phyloP scores from a whole-genome alignment of 2,329 filamentous ascomycete genomes.

The Anisogramma anomala region DNA sequence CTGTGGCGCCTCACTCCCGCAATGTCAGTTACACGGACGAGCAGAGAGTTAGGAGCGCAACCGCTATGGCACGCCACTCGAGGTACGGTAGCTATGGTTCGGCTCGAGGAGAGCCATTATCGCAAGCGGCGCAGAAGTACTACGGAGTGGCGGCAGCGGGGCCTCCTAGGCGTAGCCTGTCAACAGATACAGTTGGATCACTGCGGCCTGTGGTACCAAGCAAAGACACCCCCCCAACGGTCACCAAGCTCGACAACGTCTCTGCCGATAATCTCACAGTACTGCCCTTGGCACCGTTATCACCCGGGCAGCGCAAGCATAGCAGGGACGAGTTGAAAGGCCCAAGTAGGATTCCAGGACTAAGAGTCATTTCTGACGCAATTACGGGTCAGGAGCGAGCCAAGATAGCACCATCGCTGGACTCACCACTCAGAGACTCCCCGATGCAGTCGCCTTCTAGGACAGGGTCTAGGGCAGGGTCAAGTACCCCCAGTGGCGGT shows the following conservation, averaged over 20 bases:
- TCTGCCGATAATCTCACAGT: slow-evolving; percentile 24
- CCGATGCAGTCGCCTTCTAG: slow-evolving; percentile 54
- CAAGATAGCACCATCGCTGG: slow-evolving; percentile 38
- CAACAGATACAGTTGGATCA: slow-evolving; percentile 46
- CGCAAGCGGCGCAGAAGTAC: slow-evolving; percentile 60
- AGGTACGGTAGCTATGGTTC: slow-evolving; percentile 72
- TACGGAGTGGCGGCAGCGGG: slow-evolving; percentile 41
- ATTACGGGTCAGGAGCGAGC: slow-evolving; percentile 41
- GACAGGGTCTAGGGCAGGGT: slow-evolving; percentile 75
- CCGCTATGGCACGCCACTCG: slow-evolving; percentile 60
- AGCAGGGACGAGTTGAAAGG: slow-evolving; percentile 23
- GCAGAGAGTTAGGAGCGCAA: slow-evolving; percentile 53
- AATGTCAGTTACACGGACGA: slow-evolving; percentile 71
- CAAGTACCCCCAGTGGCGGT: slow-evolving; percentile 53
- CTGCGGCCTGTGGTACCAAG: slow-evolving; percentile 37
- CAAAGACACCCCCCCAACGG: slow-evolving; percentile 44
- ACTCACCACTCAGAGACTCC: slow-evolving; percentile 40
- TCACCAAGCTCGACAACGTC: slow-evolving; percentile 47
- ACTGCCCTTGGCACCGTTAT: slow-evolving; percentile 27
- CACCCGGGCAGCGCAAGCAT: slow-evolving; percentile 33
- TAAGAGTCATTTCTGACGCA: slow-evolving; percentile 78
- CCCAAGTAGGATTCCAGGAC: slow-evolving; percentile 38
- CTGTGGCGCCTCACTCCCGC: slow-evolving; percentile 45
- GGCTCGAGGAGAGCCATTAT: slow-evolving; percentile 46
- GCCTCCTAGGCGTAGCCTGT: slow-evolving; percentile 49